Percentiles rank a stretch among this genome's conserved stretches.
These are phyloP conservation scores for Torulaspora globosa DNA, from an alignment of 1,139 yeast species.

Conservation along the genomic window DNA sequence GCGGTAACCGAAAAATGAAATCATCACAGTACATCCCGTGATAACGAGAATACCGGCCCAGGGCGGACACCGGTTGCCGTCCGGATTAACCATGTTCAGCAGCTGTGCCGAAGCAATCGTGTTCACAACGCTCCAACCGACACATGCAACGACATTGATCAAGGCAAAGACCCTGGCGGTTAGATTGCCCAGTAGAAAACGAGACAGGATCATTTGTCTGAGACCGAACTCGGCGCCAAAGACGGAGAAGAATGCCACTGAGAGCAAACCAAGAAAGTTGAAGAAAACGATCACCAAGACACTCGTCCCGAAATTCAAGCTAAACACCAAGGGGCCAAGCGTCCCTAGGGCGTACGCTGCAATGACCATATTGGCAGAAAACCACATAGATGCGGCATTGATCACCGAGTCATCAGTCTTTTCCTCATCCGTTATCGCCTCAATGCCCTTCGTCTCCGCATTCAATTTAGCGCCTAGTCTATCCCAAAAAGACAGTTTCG, in stretches of 20 bases:
- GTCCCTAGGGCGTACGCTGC: conserved; percentile 84
- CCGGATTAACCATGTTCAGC: conserved; percentile 64
- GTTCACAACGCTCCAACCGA: conserved; percentile 95
- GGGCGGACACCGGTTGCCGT: conserved; percentile 63
- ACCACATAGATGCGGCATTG: conserved; percentile 86
- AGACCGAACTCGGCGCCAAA: conserved; percentile 86
- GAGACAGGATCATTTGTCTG: conserved; percentile 81
- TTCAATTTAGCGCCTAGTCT: conserved; percentile 20
- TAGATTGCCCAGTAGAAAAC: conserved; percentile 72
- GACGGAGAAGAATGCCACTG: conserved; percentile 81
- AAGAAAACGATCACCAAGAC: conserved; percentile 66
- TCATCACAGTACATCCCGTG: conserved; percentile 61
- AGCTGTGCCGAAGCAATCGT: conserved; percentile 88
- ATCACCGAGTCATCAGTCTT: conserved; percentile 52
- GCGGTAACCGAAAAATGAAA: conserved; percentile 81
- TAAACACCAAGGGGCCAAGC: conserved; percentile 55
- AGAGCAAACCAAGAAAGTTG: conserved; percentile 63
- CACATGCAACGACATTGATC: conserved; percentile 78
- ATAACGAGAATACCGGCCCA: conserved; percentile 89
- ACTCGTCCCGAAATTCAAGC: conserved; percentile 62
- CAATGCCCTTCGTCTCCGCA: conserved; percentile 49
- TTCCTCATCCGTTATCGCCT: conserved; percentile 45
- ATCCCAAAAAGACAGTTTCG: conserved; percentile 6
- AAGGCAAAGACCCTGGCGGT: conserved; percentile 75
- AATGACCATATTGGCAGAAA: conserved; percentile 84